Conservation (phyloP, 331 rosid species). For the Malus hybrid region DNA sequence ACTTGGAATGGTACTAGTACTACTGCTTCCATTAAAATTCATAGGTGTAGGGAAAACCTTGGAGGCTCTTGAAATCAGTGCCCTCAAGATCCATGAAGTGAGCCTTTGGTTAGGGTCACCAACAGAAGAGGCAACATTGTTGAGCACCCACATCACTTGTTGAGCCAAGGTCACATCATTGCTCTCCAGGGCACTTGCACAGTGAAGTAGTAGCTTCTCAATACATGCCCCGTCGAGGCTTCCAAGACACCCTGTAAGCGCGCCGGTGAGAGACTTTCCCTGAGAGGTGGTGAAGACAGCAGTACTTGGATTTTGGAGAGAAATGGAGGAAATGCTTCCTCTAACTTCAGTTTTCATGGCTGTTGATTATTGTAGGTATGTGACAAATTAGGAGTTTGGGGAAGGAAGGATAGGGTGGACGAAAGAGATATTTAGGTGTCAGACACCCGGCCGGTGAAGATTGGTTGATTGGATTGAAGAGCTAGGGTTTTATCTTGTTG, state of each 20-base stretch:
- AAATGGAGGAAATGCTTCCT: conserved; percentile 37
- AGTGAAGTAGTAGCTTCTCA: conserved; percentile 87
- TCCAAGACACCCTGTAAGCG: conserved; percentile 75
- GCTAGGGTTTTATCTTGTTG: conserved; percentile 25
- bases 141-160: conserved; percentile 98
- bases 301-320: conserved; percentile 46
- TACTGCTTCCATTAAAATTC: conserved; percentile 37
- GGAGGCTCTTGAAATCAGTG: conserved; percentile 76
- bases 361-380: not conserved
- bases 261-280: conserved; percentile 45
- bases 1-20: conserved; percentile 22
- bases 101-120: conserved; percentile 96
- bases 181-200: conserved; percentile 79
- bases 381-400: not conserved
- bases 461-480: conserved; percentile 27
- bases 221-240: conserved; percentile 82
- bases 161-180: conserved; percentile 87
- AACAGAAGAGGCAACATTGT: conserved; percentile 71
- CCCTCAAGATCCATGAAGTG: conserved; percentile 84
- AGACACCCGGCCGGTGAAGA: conserved; percentile 13
- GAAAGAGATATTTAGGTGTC: conserved; percentile 1
- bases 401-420: not conserved
- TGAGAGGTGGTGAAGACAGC: conserved; percentile 39
- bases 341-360: conserved; percentile 72
- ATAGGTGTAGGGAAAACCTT: conserved; percentile 52